phyloP scores from a whole-genome alignment of 2,329 filamentous ascomycete species.

The Pseudohalonectria lignicola region DNA sequence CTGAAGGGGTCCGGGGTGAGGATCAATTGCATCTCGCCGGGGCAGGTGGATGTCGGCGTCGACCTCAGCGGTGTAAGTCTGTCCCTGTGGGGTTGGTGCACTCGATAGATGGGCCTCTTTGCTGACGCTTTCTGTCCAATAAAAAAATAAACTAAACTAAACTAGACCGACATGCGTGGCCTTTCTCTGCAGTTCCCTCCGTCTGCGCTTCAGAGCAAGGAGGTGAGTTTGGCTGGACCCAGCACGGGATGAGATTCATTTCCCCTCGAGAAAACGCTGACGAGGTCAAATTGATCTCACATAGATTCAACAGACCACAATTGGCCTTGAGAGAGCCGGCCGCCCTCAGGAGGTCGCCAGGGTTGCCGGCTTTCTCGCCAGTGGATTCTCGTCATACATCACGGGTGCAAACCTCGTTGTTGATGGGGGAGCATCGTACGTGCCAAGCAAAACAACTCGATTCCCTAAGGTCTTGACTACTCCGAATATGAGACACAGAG shows the following conservation, averaged over 20 bases:
- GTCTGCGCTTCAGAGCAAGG: constrained; percentile 35
- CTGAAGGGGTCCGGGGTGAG: constrained; percentile 47
- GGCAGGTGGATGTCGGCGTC: constrained; percentile 27
- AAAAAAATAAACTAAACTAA: no score
- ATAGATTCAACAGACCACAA: constrained; percentile 32
- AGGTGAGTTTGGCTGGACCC: no score
- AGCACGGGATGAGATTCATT: no score
- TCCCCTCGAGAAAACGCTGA: no score
- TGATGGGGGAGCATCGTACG: constrained; percentile 42
- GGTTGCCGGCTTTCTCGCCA: constrained; percentile 51
- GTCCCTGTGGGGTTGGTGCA: background rate
- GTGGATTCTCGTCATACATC: constrained; percentile 51
- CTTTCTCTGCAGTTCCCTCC: constrained; percentile 44
- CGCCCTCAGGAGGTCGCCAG: constrained; percentile 45
- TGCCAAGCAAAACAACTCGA: no score
- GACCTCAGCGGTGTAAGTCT: constrained; percentile 28
- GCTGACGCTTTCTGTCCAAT: no score
- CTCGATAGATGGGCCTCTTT: background rate
- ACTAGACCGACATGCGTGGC: constrained; percentile 33
- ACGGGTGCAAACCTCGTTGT: constrained; percentile 52
- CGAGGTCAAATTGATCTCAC: background rate
- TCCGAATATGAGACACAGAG: no score
- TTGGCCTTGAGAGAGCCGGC: constrained; percentile 48
- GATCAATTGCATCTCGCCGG: constrained; percentile 40
- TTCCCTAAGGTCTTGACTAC: no score